Percentiles rank a stretch among this genome's conserved stretches.
phyloP scores from a whole-genome alignment of 2,329 filamentous ascomycete genomes.

The Neonectria sp. region DNA sequence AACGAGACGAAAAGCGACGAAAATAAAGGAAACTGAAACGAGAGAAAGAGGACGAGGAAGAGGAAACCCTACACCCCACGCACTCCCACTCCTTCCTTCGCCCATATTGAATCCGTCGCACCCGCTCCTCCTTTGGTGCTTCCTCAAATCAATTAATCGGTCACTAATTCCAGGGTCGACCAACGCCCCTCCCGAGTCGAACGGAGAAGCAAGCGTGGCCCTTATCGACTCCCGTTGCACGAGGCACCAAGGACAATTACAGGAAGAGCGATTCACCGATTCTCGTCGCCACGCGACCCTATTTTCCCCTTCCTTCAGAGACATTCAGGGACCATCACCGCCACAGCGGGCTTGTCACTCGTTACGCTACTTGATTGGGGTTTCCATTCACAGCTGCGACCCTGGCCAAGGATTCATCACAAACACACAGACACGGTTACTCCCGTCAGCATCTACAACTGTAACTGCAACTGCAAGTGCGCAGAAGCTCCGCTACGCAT shows the following conservation, averaged over 20 bases:
- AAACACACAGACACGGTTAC: slow-evolving; percentile 6
- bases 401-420: slow-evolving; percentile 10
- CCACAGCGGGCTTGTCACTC: slow-evolving; percentile 4
- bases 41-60: slow-evolving; percentile 16
- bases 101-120: slow-evolving; percentile 26
- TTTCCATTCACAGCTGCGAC: slow-evolving; percentile 16
- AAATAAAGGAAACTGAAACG: slow-evolving; percentile 18
- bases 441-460: slow-evolving; percentile 10
- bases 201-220: slow-evolving; percentile 14
- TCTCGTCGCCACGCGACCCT: slow-evolving; percentile 12
- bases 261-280: slow-evolving; percentile 16
- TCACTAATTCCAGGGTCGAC: slow-evolving; percentile 30
- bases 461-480: slow-evolving; percentile 24
- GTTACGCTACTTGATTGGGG: slow-evolving; percentile 19
- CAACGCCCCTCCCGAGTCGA: slow-evolving; percentile 27
- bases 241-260: background rate
- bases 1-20: slow-evolving; percentile 28
- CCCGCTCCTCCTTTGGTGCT: slow-evolving; percentile 17
- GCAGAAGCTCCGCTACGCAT: slow-evolving; percentile 19
- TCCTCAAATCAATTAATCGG: slow-evolving; percentile 30
- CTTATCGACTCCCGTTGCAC: slow-evolving; percentile 2
- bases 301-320: slow-evolving; percentile 16
- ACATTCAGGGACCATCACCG: slow-evolving; percentile 23
- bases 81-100: slow-evolving; percentile 17
- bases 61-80: slow-evolving; percentile 30